Evolutionary conservation across 1,139 yeast species (phyloP).

Genomic region (Pneumocystis jirovecii): DNA sequence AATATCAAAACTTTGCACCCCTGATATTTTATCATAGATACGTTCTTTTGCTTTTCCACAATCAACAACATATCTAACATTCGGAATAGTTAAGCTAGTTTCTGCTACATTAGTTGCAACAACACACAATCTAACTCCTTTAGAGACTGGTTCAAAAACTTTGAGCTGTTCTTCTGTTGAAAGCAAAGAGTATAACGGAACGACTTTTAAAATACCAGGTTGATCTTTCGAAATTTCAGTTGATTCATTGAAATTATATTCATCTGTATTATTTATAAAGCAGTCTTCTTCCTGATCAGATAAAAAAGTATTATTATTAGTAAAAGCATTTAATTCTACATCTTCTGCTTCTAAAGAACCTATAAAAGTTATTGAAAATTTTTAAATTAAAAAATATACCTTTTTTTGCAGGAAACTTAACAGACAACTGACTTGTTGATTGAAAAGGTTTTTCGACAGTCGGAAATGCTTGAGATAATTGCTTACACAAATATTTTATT

Average conservation of each 20-base stretch:
- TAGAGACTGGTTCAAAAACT: constrained; percentile 75
- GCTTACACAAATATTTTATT: constrained; percentile 60
- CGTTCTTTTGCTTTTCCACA: constrained; percentile 90
- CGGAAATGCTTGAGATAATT: constrained; percentile 44
- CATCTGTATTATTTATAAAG: constrained; percentile 64
- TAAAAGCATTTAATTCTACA: constrained; percentile 57
- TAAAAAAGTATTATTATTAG: constrained; percentile 22
- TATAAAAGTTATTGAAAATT: constrained; percentile 15
- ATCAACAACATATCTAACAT: constrained; percentile 86
- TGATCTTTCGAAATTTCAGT: constrained; percentile 32
- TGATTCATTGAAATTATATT: constrained; percentile 31
- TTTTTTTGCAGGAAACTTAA: constrained; percentile 12
- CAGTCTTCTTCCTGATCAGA: constrained; percentile 30
- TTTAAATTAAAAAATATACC: constrained; percentile 30
- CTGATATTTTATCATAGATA: constrained; percentile 64
- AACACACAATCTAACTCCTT: constrained; percentile 72
- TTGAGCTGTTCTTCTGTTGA: constrained; percentile 93
- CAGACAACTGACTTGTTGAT: background rate
- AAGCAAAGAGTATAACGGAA: constrained; percentile 79
- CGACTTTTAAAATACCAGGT: constrained; percentile 63
- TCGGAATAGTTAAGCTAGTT: constrained; percentile 92
- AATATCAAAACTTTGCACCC: constrained; percentile 83
- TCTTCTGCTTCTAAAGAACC: constrained; percentile 57
- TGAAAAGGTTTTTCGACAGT: background rate
- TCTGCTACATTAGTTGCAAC: constrained; percentile 98